Base-by-base conservation (phyloP, 1,284 basidiomycete species). In the Golubevia pallescens region DNA sequence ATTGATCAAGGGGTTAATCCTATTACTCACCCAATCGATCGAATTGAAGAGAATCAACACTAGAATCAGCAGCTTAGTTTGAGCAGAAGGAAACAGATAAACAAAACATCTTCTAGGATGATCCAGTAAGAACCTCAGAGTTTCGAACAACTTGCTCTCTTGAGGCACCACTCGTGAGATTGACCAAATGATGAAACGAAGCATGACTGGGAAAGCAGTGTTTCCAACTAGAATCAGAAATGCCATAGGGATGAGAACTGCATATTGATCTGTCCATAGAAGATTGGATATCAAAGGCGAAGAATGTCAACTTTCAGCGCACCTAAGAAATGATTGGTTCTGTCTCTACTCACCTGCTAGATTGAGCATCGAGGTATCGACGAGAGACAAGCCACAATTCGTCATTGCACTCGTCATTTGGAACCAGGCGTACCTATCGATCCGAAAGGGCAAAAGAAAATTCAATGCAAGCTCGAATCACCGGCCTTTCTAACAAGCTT, bases 81-180 rank as follows among this genome's bases (percentile, higher is more conserved):
- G 79, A 28, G 65, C 67, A 20, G 75, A 73, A 0, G 83, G 83
- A 60, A 85, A 85, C 13, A 85, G 72, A 60, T 85, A 85, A 38
- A 83, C 73, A 23, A 81, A 85, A 69, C 83, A 85, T 20, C 83
- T 72, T 52, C 83, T 78, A 7, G 83, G 83, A 58, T 85, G 83
- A 67, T 85, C 83, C 51, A 85, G 71, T 57, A 85, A 61, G 63
- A 85, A 85, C 5, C 68, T 62, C 3, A 84, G 65, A 48, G 80
- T 80, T 65, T 85, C 83, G 66, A 78, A 83, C 10, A 69, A 58
- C 21, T 68, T 61, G 34, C 74, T 73, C 1, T 8, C 13, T 23
- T 60, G 64, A 2, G 78, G 75, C 3, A 77, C 71, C 58, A 66
- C 65, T 20, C 66, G 48, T 52, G 80, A 80, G 66, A 77, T 65